phyloP scores from a whole-genome alignment of 768 basidiomycete genomes.

The Cystobasidium tubakii region DNA sequence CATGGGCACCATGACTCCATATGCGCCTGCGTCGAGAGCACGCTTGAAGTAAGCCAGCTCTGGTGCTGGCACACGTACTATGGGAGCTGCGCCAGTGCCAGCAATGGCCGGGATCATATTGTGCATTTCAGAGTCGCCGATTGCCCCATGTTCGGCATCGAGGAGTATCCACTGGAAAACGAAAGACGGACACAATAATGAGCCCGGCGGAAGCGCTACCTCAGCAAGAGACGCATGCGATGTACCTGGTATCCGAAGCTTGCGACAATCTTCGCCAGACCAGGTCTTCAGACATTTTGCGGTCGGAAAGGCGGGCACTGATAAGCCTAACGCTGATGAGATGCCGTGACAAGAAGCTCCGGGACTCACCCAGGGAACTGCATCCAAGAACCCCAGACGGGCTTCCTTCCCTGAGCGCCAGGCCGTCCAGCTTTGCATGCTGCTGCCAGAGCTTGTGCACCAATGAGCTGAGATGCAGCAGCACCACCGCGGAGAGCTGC shows the following conservation, averaged over 20 bases:
- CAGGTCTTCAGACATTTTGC: not conserved
- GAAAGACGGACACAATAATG: not conserved
- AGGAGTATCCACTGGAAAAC: slow-evolving; percentile 41
- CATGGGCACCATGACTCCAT: slow-evolving; percentile 50
- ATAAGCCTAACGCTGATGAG: slow-evolving; percentile 8
- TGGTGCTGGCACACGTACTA: slow-evolving; percentile 49
- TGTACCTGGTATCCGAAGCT: slow-evolving; percentile 25
- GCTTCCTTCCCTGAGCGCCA: not conserved
- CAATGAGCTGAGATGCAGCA: not conserved
- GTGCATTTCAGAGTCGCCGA: slow-evolving; percentile 44
- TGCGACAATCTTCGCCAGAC: slow-evolving; percentile 24
- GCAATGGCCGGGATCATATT: slow-evolving; percentile 46
- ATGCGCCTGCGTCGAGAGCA: slow-evolving; percentile 50
- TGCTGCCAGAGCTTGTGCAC: slow-evolving; percentile 15
- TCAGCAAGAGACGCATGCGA: no score
- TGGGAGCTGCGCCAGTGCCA: slow-evolving; percentile 46
- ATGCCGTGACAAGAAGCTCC: not conserved
- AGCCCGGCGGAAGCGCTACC: not conserved
- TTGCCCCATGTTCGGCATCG: slow-evolving; percentile 46
- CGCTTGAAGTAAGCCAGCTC: slow-evolving; percentile 49
- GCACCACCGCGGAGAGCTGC: not conserved
- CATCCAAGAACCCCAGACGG: slow-evolving; percentile 33
- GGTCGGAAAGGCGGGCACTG: not conserved
- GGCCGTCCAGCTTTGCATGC: slow-evolving; percentile 21
- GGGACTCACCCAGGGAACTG: slow-evolving; percentile 32